Evolutionary conservation across 2,329 filamentous ascomycete species (phyloP), one percentile per base, ranked within the genome.

Genomic region (Passalora sequoiae): DNA sequence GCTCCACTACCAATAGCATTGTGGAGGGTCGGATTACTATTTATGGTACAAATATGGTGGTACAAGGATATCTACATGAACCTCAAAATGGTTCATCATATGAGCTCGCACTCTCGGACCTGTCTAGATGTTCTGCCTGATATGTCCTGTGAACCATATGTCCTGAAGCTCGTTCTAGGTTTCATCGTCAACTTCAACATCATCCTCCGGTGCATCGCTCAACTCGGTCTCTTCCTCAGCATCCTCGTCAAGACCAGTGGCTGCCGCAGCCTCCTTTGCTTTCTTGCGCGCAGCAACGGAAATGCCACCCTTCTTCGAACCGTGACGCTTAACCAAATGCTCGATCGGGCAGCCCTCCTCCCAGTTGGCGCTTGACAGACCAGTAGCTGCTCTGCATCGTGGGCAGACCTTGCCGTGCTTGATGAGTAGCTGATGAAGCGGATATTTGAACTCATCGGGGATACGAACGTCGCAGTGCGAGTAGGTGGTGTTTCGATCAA

Each of bases 231-330:
- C 60, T 9, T 92, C 59, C 72, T 92, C 69, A 81, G 84, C 4
- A 80, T 79, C 66, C 89, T 92, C 49, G 24, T 27, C 24, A 12
- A 12, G 12, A 27, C 24, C 13, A 81, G 83, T 44, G 89, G 85
- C 3, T 75, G 82, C n/a, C 81, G 83, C 45, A 89, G 86, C 4
- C 88, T 89, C 62, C 83, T 84, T 4, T 73, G 76, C 16, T 68
- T 75, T 16, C 55, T 56, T 58, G 32, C 53, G 51, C 27, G 53
- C 54, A 32, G 40, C 52, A 21, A 50, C 50, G n/a, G 53, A 59
- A 2, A 48, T 50, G 29, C 60, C 66, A 28, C 63, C 69, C 56
- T 77, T 77, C 54, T 74, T 73, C 45, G 67, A 71, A 6, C 76
- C 78, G n/a, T 69, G 74, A 40, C 78, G 66, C 43, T 65, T 74